These are phyloP conservation scores for Choanephora cucurbitarum DNA, from an alignment of 371 early-diverging fungal species.

Conservation along the genomic window DNA sequence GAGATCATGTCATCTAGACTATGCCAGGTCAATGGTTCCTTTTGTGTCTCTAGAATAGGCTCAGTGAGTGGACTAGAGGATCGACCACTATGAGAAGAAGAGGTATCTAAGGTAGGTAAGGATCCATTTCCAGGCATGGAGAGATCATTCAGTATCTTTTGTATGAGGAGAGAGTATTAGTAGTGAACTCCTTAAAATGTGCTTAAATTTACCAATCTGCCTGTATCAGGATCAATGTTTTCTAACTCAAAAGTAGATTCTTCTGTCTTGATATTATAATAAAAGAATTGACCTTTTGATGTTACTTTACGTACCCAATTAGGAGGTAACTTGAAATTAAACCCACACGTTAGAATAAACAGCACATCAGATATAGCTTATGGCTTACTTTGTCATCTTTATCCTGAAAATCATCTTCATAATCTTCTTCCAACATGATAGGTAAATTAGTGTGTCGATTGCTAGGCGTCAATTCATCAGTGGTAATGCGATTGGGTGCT, in stretches of 20 bases:
- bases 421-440: not conserved
- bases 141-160: not conserved
- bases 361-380: too few relatives aligned
- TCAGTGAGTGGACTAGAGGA: not conserved
- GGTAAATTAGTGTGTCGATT: not conserved
- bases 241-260: constrained; percentile 72
- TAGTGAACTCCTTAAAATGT: too few relatives aligned
- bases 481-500: not conserved
- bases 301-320: constrained; percentile 64
- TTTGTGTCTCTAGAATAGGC: constrained; percentile 6
- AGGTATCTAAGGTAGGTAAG: not conserved
- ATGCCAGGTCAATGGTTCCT: constrained; percentile 54
- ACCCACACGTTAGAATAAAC: too few relatives aligned
- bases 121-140: not conserved
- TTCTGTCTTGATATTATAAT: constrained; percentile 76
- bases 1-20: constrained; percentile 62
- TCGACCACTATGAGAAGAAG: not conserved
- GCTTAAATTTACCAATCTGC: constrained; percentile 34
- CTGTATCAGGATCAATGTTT: constrained; percentile 48
- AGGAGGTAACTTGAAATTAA: constrained; percentile 48
- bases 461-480: not conserved
- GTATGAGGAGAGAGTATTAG: too few relatives aligned
- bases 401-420: constrained; percentile 4
- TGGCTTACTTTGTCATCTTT: constrained; percentile 22
- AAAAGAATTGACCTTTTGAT: constrained; percentile 72